Evolutionary conservation across 2,329 filamentous ascomycete genomes (phyloP).

Genomic region (Cytospora mali): DNA sequence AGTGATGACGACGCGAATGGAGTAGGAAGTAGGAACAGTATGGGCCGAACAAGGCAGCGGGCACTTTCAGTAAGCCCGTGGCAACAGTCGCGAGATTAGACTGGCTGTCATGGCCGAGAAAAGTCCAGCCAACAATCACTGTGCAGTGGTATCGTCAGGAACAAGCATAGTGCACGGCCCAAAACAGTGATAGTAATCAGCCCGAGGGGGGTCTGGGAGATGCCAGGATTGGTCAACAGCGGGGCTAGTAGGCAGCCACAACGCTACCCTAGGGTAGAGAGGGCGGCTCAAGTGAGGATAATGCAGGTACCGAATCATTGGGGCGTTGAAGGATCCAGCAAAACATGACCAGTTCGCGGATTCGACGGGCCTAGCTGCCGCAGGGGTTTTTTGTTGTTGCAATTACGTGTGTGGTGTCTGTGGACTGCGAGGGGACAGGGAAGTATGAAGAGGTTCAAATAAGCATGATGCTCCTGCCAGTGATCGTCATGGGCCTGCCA

Average conservation of each 20-base stretch:
- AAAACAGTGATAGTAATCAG: slow-evolving; percentile 3
- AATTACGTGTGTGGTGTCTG: no score
- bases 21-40: not conserved
- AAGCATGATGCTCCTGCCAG: not conserved
- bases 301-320: slow-evolving; percentile 12
- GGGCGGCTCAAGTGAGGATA: slow-evolving; percentile 7
- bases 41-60: not conserved
- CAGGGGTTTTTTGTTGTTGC: not conserved
- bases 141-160: slow-evolving; percentile 11
- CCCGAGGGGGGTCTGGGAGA: not conserved
- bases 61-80: slow-evolving; percentile 5
- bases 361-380: slow-evolving; percentile 14
- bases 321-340: slow-evolving; percentile 12
- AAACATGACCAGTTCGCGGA: slow-evolving; percentile 5
- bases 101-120: not conserved
- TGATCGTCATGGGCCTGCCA: not conserved
- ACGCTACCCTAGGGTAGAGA: slow-evolving; percentile 13
- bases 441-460: not conserved
- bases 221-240: slow-evolving; percentile 8
- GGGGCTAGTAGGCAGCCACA: slow-evolving; percentile 3
- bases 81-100: slow-evolving; percentile 12
- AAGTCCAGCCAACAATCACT: not conserved
- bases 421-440: no score
- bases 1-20: not conserved
- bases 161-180: slow-evolving; percentile 20